Evolutionary conservation across 2,329 filamentous ascomycete species (phyloP).

Genomic region (Colletotrichum musae): DNA sequence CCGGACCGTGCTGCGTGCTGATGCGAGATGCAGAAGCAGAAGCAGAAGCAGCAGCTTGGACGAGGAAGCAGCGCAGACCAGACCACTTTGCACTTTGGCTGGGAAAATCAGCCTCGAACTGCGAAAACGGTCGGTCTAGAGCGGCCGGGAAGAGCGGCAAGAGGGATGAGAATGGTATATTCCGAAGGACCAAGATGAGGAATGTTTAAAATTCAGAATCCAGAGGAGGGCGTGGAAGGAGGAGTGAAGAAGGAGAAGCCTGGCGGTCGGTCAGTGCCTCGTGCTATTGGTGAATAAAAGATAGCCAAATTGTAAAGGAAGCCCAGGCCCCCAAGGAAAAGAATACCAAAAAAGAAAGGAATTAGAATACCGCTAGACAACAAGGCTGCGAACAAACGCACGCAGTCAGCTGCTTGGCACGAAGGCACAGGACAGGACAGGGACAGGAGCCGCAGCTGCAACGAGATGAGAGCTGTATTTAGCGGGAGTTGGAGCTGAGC

Average conservation of each 20-base stretch:
- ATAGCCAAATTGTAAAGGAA: not conserved
- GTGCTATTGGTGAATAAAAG: not conserved
- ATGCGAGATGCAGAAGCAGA: not conserved
- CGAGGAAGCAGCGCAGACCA: slow-evolving; percentile 23
- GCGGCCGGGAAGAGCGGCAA: slow-evolving; percentile 17
- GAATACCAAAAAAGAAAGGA: not conserved
- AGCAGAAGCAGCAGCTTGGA: slow-evolving; percentile 28
- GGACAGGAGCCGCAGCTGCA: slow-evolving; percentile 4
- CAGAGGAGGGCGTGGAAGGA: not conserved
- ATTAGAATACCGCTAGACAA: not conserved
- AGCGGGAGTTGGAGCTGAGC: not conserved
- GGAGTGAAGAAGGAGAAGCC: not conserved
- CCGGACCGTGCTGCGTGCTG: not conserved
- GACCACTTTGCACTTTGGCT: slow-evolving; percentile 7
- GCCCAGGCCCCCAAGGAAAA: not conserved
- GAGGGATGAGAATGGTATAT: slow-evolving; percentile 8
- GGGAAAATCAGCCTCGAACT: not conserved
- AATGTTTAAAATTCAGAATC: not conserved
- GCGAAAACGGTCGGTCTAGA: slow-evolving; percentile 1
- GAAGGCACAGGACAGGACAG: not conserved
- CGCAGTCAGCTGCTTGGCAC: slow-evolving; percentile 13
- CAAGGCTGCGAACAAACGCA: slow-evolving; percentile 9
- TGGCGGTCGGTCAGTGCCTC: not conserved
- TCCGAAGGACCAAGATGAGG: slow-evolving; percentile 13
- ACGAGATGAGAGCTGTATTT: too few species aligned